Evolutionary conservation across 352 stramenopile species (phyloP).

Genomic region (Pythium insidiosum): DNA sequence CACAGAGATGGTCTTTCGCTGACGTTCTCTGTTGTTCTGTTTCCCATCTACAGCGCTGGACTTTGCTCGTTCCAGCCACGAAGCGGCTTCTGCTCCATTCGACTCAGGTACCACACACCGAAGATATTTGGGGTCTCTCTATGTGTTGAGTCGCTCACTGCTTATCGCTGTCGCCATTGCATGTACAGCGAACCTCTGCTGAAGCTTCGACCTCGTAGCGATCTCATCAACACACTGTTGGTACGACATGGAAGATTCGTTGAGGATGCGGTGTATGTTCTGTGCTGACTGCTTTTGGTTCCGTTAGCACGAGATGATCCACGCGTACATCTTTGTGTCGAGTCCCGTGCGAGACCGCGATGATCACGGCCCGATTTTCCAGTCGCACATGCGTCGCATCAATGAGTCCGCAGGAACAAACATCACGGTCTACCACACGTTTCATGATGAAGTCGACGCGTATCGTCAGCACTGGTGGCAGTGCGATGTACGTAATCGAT

Average conservation of each 20-base stretch:
- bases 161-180: too few relatives aligned
- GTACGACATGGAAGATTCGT: too few relatives aligned
- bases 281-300: background rate
- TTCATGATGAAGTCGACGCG: conserved; percentile 84
- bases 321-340: conserved; percentile 83
- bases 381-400: conserved; percentile 76
- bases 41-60: conserved; percentile 45
- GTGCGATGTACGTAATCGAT: conserved; percentile 43
- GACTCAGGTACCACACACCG: conserved; percentile 39
- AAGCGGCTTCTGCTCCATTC: conserved; percentile 78
- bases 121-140: background rate
- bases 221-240: conserved; percentile 84
- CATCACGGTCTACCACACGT: conserved; percentile 87
- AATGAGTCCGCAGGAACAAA: conserved; percentile 51
- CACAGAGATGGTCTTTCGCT: too few relatives aligned
- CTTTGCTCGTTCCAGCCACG: conserved; percentile 72
- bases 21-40: too few relatives aligned
- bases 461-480: conserved; percentile 84
- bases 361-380: conserved; percentile 78
- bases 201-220: conserved; percentile 67
- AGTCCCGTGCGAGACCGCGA: conserved; percentile 73
- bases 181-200: conserved; percentile 62
- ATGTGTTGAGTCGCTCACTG: too few relatives aligned
- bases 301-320: conserved; percentile 87
- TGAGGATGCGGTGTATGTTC: too few relatives aligned